Base-by-base conservation (phyloP, 768 basidiomycete species). In the Mycena alexandri region DNA sequence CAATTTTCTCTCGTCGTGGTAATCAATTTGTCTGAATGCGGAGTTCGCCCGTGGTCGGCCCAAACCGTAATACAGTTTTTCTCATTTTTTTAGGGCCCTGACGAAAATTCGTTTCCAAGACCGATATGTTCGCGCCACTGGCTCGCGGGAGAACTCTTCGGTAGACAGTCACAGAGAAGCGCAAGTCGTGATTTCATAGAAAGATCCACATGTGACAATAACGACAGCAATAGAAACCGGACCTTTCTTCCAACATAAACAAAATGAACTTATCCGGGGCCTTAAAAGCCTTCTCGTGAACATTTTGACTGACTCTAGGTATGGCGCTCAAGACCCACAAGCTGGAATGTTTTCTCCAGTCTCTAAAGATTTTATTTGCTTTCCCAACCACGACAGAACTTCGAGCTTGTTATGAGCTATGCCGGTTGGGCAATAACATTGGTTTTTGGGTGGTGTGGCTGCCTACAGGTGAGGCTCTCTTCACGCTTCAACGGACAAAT, bases 371-470 rank as follows among this genome's bases (percentile, higher is more conserved):
- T 47, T 67, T 76, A 17, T 62, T 73, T 19, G 62, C 70, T 9
- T 62, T 64, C 16, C 74, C 74, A 46, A 75, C 68, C 14, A 51
- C 41, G 24, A 63, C 61, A 21, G 77, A 79, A 61, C 22, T 76
- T 21, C 70, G 63, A 24, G 77, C 76, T 13, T 79, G 78, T 42
- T 79, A 74, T 72, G 77, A 78, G 41, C 68, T 79, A n/a, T 79
- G 77, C 58, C 69, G 78, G 3, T 53, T 77, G 34, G 71, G 76
- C 52, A 78, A 76, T 50, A 76, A 78, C 56, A 78, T 79, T 50
- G 78, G 78, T 21, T 78, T 75, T 57, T 77, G 75, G 75, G 74
- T 76, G 6, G 73, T 77, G 13, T 79, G 72, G 67, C 58, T 78
- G 2, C 76, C 78, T 22, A 72, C 75, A 43, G 74, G 78, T 74